Percentiles rank a stretch among this genome's conserved stretches.
phyloP scores from a whole-genome alignment of 148 eudicot genomes.

The Silene uniflora region DNA sequence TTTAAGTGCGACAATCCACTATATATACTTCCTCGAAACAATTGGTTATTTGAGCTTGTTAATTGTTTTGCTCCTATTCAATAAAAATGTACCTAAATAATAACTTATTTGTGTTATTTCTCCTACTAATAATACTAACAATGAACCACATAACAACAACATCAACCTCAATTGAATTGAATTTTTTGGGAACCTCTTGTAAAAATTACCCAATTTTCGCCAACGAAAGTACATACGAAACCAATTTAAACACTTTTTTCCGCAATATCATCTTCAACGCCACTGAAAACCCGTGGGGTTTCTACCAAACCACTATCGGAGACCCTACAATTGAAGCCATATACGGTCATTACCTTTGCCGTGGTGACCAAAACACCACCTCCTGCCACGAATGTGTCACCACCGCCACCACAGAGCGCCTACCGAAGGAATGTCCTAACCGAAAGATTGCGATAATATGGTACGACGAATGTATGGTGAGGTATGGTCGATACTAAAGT shows the following conservation, averaged over 20 bases:
- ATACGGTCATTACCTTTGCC: slow-evolving; percentile 44
- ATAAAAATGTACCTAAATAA: too few species aligned
- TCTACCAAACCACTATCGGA: slow-evolving; percentile 14
- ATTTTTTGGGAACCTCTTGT: neutral
- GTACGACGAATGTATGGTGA: slow-evolving; percentile 38
- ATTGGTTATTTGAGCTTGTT: too few species aligned
- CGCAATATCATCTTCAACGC: slow-evolving; percentile 3
- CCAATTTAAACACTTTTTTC: slow-evolving; percentile 37
- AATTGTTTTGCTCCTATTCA: too few species aligned
- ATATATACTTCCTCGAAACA: too few species aligned
- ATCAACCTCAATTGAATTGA: neutral
- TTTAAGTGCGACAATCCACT: too few species aligned
- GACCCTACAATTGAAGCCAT: neutral
- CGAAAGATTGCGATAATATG: slow-evolving; percentile 24
- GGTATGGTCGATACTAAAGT: neutral
- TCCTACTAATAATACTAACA: neutral
- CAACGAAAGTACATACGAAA: slow-evolving; percentile 21
- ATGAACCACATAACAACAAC: neutral
- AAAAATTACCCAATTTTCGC: slow-evolving; percentile 24
- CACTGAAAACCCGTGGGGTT: slow-evolving; percentile 24
- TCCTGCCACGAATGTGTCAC: slow-evolving; percentile 25
- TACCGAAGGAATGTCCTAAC: slow-evolving; percentile 18
- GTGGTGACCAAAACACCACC: slow-evolving; percentile 26
- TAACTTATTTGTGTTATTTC: too few species aligned
- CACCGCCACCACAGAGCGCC: slow-evolving; percentile 18